A percentile compares a stretch with the other conserved stretches of the same genome.
Conservation (phyloP, 2,329 filamentous ascomycete genomes). For the Albophoma yamanashiensis region DNA sequence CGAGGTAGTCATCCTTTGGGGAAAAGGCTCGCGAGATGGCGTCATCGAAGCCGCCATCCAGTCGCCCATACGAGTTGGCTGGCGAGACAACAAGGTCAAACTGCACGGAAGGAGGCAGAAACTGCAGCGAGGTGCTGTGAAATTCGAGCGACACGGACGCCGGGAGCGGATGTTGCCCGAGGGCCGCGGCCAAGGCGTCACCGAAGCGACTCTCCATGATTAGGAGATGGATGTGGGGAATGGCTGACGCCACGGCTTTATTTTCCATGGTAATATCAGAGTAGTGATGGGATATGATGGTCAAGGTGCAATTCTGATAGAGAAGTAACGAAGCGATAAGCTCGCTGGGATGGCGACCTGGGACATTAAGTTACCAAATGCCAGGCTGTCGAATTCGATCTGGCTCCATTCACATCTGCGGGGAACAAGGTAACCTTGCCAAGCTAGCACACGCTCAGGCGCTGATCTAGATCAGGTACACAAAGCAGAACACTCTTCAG, state of each 20-base stretch:
- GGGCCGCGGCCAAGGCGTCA: conserved; percentile 27
- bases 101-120: conserved; percentile 19
- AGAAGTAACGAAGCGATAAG: neutral
- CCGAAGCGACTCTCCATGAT: conserved; percentile 14
- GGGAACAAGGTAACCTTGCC: neutral
- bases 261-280: too few relatives aligned
- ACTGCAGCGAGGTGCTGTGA: conserved; percentile 26
- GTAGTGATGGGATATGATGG: neutral
- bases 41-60: conserved; percentile 45
- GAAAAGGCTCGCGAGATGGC: conserved; percentile 39
- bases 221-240: conserved; percentile 9
- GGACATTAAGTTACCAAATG: neutral
- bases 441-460: neutral
- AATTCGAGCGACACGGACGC: conserved; percentile 19
- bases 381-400: neutral
- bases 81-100: conserved; percentile 43
- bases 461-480: neutral
- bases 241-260: neutral
- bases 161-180: conserved; percentile 18
- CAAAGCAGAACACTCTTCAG: neutral
- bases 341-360: neutral
- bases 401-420: neutral
- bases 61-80: conserved; percentile 41
- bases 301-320: neutral
- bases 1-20: conserved; percentile 30